Evolutionary conservation across 495 filamentous ascomycete genomes (phyloP), one percentile per base, ranked within the genome.

Genomic region (Penicillium arizonense): DNA sequence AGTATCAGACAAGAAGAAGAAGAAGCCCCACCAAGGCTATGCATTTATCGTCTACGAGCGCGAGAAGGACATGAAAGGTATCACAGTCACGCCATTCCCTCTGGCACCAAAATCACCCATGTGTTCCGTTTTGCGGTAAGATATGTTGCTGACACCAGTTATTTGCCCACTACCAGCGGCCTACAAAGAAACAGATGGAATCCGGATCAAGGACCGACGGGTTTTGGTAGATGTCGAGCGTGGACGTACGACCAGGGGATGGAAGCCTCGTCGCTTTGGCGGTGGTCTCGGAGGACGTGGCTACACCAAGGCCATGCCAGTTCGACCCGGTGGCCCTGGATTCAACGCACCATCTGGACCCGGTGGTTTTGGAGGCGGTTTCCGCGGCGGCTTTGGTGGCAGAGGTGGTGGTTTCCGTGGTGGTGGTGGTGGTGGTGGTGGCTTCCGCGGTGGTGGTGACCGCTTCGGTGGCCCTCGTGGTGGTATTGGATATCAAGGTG

Each of bases 21-120:
- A 91, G 67, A 96, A 95, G 72, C 79, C 84, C 39, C 87, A 94
- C 67, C 82, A 85, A 58, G 94, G 94, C 55, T 98, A 98, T 74
- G 94, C 91, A 52, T 98, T 98, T 69, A 87, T 98, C 59, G 91
- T 97, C 42, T 98, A 91, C 69, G 93, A 97, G 73, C 86, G 90
- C 63, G 94, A 97, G 71, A 92, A 93, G 73, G 94, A 98, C 65
- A 97, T 98, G 95, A 97, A 96, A 87, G 93, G 94, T 96, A 96
- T 79, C 73, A 51, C 50, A 44, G 44, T 51, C 47, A 46, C 34
- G 55, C 45, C 44, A 50, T 33, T 44, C 21, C 44, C 43, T 7
- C 33, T 20, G 41, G 42, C 47, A 50, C 16, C 43, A 21, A 45
- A 40, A 20, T n/a, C 13, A 48, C 14, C 4, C 32, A 16, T 40